These are phyloP conservation scores for Venturia asperata DNA, from an alignment of 2,329 filamentous ascomycete genomes.

Conservation along the genomic window DNA sequence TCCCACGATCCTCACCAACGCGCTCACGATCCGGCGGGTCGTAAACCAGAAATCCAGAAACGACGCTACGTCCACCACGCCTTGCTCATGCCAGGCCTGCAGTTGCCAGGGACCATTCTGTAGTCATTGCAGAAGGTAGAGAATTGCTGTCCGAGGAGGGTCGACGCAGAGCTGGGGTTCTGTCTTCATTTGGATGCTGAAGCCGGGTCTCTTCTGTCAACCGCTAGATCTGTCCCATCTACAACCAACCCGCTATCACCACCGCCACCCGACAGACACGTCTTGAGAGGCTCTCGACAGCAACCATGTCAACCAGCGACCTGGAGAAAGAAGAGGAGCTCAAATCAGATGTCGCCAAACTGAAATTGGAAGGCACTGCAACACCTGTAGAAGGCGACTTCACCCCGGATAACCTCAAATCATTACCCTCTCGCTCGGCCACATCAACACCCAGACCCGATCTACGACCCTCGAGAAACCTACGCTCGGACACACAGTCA, in stretches of 20 bases:
- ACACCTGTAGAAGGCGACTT: slow-evolving; percentile 22
- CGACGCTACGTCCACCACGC: not conserved
- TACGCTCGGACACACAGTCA: slow-evolving; percentile 29
- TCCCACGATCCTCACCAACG: not conserved
- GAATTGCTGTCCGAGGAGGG: not conserved
- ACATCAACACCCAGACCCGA: slow-evolving; percentile 25
- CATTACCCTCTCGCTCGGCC: slow-evolving; percentile 19
- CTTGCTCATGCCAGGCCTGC: slow-evolving; percentile 4
- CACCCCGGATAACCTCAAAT: slow-evolving; percentile 23
- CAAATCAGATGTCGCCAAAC: slow-evolving; percentile 39
- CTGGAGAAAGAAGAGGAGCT: slow-evolving; percentile 22
- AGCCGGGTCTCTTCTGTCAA: slow-evolving; percentile 5
- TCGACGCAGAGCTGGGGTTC: not conserved
- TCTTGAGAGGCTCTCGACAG: not conserved
- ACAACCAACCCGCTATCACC: not conserved
- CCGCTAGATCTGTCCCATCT: not conserved
- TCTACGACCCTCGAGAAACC: slow-evolving; percentile 26
- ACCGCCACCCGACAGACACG: not conserved
- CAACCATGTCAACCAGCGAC: slow-evolving; percentile 9
- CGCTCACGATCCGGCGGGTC: not conserved
- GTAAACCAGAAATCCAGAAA: not conserved
- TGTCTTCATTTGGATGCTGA: not conserved
- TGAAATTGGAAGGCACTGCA: slow-evolving; percentile 39
- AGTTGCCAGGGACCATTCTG: not conserved
- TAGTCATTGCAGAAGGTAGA: slow-evolving; percentile 3